Evolutionary conservation across 768 basidiomycete species (phyloP).

Genomic region (Tulasnella sp.): DNA sequence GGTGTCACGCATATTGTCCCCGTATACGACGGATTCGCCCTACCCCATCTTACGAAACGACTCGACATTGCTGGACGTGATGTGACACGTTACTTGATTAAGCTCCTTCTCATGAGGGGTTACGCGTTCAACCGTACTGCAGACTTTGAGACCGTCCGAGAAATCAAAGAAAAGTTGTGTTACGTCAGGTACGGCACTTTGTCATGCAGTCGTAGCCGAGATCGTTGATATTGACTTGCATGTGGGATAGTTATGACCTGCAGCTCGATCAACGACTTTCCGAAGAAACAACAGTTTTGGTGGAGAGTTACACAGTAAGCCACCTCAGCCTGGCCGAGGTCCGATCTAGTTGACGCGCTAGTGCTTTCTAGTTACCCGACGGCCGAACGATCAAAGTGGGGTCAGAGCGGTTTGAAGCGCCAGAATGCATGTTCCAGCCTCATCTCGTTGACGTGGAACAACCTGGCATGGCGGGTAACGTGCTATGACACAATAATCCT

Average conservation of each 20-base stretch:
- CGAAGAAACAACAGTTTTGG: conserved; percentile 92
- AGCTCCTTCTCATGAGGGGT: conserved; percentile 99
- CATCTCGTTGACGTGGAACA: conserved; percentile 95
- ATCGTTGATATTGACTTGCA: conserved; percentile 1
- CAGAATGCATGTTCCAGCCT: conserved; percentile 99
- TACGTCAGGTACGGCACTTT: conserved; percentile 66
- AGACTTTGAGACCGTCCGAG: conserved; percentile 96
- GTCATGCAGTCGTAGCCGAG: background rate
- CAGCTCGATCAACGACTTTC: conserved; percentile 84
- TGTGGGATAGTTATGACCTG: conserved; percentile 68
- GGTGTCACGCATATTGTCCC: conserved; percentile 99
- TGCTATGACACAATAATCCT: background rate
- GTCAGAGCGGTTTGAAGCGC: conserved; percentile 95
- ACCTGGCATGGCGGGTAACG: conserved; percentile 81
- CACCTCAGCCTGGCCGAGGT: background rate
- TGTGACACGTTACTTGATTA: conserved; percentile 97
- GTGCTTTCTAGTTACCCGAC: conserved; percentile 73
- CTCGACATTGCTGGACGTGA: conserved; percentile 97
- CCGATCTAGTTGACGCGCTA: background rate
- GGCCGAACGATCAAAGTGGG: conserved; percentile 96
- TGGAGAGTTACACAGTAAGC: conserved; percentile 88
- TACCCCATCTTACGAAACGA: conserved; percentile 88
- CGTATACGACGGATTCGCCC: conserved; percentile 91
- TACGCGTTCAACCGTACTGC: conserved; percentile 99
- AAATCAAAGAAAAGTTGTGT: conserved; percentile 98